phyloP scores from a whole-genome alignment of 1,284 basidiomycete genomes.

The Puccinia sorghi region DNA sequence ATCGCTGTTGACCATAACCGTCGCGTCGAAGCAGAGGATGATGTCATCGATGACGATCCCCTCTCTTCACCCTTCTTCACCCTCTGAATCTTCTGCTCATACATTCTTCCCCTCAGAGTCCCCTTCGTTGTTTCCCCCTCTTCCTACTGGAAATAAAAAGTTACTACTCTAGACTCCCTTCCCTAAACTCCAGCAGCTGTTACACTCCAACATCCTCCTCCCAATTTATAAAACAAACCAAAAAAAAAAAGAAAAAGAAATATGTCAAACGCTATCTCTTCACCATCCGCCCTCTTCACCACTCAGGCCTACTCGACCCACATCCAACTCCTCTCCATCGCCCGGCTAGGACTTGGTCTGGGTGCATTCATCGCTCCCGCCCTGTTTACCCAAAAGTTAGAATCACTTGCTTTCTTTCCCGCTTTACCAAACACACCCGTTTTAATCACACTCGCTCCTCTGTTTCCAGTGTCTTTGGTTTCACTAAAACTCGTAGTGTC shows the following conservation, averaged over 20 bases:
- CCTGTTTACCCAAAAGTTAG: slow-evolving; percentile 45
- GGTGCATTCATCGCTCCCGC: slow-evolving; percentile 47
- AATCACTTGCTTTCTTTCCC: not conserved
- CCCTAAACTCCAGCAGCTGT: not conserved
- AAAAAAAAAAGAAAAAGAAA: slow-evolving; percentile 1
- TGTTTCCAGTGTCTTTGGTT: slow-evolving; percentile 38
- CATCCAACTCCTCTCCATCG: slow-evolving; percentile 46
- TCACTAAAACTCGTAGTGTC: not conserved
- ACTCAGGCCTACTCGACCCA: slow-evolving; percentile 46
- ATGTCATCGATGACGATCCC: slow-evolving; percentile 11
- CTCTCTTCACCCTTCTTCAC: not conserved
- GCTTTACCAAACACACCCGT: not conserved
- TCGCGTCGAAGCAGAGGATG: not conserved
- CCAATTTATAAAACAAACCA: not conserved
- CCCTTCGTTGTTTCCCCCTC: too few species aligned
- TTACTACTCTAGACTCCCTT: too few species aligned
- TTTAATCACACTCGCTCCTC: not conserved
- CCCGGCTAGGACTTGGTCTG: slow-evolving; percentile 33
- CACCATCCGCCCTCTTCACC: slow-evolving; percentile 43
- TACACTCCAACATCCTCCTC: not conserved
- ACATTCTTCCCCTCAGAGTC: not conserved
- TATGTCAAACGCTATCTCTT: slow-evolving; percentile 45
- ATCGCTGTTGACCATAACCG: not conserved
- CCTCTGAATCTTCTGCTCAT: too few species aligned
- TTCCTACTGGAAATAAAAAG: too few species aligned